Conservation (phyloP, 2,329 filamentous ascomycete genomes). For the Zymoseptoria ardabiliae region DNA sequence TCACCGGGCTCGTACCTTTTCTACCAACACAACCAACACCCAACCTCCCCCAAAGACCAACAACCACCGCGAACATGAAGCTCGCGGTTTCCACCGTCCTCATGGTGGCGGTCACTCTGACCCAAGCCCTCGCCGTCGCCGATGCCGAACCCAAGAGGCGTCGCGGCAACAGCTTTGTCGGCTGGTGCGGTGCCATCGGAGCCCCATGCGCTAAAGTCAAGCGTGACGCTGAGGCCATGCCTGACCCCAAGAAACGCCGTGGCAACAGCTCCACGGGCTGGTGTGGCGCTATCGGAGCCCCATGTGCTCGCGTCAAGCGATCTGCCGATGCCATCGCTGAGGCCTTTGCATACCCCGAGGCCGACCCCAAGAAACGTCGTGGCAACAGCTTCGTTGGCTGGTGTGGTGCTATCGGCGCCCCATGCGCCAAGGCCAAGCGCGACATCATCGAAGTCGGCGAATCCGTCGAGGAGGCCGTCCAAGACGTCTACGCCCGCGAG, state of each 20-base stretch:
- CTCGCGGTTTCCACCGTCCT: slow-evolving; percentile 15
- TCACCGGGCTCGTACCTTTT: not conserved
- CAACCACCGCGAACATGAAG: slow-evolving; percentile 20
- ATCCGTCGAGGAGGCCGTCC: slow-evolving; percentile 12
- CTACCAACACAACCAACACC: slow-evolving; percentile 1
- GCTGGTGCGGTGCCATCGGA: slow-evolving; percentile 32
- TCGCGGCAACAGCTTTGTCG: not conserved
- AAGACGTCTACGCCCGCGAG: slow-evolving; percentile 19
- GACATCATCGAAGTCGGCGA: slow-evolving; percentile 33
- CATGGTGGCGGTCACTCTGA: slow-evolving; percentile 13
- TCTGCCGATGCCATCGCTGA: slow-evolving; percentile 35
- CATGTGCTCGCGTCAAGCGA: slow-evolving; percentile 32
- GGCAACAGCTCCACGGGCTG: not conserved
- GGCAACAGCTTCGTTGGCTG: slow-evolving; percentile 16
- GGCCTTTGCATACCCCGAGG: slow-evolving; percentile 21
- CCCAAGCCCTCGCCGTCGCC: slow-evolving; percentile 17
- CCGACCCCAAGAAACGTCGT: slow-evolving; percentile 3
- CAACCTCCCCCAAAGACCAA: slow-evolving; percentile 8
- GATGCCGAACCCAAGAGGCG: slow-evolving; percentile 3
- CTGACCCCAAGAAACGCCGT: slow-evolving; percentile 15
- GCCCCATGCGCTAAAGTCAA: slow-evolving; percentile 35
- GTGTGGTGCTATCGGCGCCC: slow-evolving; percentile 35
- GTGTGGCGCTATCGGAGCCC: slow-evolving; percentile 13
- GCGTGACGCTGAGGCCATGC: slow-evolving; percentile 14
- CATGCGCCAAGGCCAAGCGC: slow-evolving; percentile 42